Conservation (phyloP, 331 rosid genomes). For the Cydonia oblonga region DNA sequence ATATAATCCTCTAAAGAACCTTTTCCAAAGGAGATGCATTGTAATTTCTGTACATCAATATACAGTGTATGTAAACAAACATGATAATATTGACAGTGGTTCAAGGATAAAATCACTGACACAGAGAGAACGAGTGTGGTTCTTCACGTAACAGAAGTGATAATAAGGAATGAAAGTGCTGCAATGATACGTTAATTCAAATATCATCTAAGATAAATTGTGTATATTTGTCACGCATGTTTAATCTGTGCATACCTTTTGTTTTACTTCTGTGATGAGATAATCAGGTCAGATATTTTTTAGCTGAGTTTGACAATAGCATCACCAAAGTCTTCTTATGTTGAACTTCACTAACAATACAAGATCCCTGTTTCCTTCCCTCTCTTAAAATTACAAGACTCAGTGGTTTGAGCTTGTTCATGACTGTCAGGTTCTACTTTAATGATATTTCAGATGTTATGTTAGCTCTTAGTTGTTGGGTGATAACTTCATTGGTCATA, state of each 20-base stretch:
- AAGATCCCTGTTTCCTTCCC: background rate
- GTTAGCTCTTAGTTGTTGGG: background rate
- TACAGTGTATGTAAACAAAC: background rate
- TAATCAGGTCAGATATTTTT: background rate
- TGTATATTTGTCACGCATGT: background rate
- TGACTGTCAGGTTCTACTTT: background rate
- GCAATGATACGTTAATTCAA: background rate
- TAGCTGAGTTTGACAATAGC: background rate
- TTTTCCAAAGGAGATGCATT: background rate
- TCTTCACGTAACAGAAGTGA: background rate
- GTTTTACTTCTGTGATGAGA: background rate
- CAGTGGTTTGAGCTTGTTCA: background rate
- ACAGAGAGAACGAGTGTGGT: background rate
- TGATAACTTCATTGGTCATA: background rate
- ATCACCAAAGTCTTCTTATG: background rate
- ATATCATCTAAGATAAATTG: background rate
- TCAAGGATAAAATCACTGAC: background rate
- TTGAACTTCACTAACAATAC: background rate
- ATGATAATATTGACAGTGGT: background rate
- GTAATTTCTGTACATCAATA: background rate
- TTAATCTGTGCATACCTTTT: background rate
- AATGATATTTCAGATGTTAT: background rate
- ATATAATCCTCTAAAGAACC: background rate
- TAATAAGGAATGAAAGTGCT: background rate
- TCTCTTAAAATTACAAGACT: too few relatives aligned